These are phyloP conservation scores for Corylus heterophylla DNA, from an alignment of 306 rosid species.

Conservation along the genomic window DNA sequence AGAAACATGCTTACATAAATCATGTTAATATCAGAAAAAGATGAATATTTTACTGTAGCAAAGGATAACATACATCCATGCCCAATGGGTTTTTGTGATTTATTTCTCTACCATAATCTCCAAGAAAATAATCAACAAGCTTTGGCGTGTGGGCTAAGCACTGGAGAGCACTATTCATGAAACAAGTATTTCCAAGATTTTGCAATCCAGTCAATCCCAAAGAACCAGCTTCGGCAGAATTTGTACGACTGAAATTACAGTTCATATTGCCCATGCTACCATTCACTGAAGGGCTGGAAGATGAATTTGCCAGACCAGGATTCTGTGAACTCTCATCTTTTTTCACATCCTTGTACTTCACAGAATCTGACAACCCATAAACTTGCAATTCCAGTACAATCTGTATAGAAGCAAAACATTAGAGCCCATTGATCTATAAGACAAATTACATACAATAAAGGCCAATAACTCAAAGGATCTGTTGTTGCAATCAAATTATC, in stretches of 20 bases:
- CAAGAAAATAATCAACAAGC: slow-evolving; percentile 97
- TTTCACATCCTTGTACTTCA: slow-evolving; percentile 73
- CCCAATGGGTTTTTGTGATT: slow-evolving; percentile 90
- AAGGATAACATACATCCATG: slow-evolving; percentile 74
- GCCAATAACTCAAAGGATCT: slow-evolving; percentile 21
- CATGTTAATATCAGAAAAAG: slow-evolving; percentile 19
- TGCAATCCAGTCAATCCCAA: slow-evolving; percentile 92
- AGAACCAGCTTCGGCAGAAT: slow-evolving; percentile 80
- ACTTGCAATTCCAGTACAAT: slow-evolving; percentile 87
- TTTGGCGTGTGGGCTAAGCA: slow-evolving; percentile 97
- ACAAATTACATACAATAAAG: slow-evolving; percentile 10
- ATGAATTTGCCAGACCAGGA: slow-evolving; percentile 36
- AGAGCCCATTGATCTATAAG: slow-evolving; percentile 29
- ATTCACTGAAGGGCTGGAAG: slow-evolving; percentile 53
- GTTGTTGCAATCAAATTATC: slow-evolving; percentile 8
- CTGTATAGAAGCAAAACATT: slow-evolving; percentile 45
- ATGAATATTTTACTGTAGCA: slow-evolving; percentile 13
- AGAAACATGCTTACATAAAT: slow-evolving; percentile 8
- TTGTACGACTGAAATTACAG: slow-evolving; percentile 43
- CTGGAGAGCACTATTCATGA: slow-evolving; percentile 97
- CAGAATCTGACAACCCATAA: slow-evolving; percentile 90
- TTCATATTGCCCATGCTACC: slow-evolving; percentile 54
- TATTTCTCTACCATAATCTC: slow-evolving; percentile 88
- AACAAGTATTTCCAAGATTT: slow-evolving; percentile 97
- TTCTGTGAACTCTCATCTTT: slow-evolving; percentile 53